Percentiles rank a stretch among this genome's conserved stretches.
Conservation (phyloP, 208 protist genomes). For the Naegleria fowleri region DNA sequence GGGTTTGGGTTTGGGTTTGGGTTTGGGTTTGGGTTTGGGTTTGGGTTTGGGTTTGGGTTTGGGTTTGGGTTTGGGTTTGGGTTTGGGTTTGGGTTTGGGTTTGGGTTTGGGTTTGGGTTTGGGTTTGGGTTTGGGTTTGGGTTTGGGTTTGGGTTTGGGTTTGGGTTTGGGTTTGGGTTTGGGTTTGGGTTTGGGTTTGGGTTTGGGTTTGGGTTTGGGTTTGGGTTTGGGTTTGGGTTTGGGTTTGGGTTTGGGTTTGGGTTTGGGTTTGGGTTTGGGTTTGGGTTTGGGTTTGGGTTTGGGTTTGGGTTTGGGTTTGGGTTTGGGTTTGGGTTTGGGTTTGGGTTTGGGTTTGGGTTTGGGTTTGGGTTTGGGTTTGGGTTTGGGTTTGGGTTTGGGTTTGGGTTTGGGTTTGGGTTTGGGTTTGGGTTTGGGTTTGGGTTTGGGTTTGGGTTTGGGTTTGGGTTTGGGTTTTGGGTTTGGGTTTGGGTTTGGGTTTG, state of each 20-base stretch:
- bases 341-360: conserved; percentile 9
- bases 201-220: not conserved
- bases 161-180: conserved; percentile 9
- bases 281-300: conserved; percentile 9
- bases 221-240: conserved; percentile 9
- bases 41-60: conserved; percentile 9
- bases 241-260: conserved; percentile 5
- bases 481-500: conserved; percentile 10
- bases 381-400: not conserved
- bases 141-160: not conserved
- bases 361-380: conserved; percentile 5
- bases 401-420: conserved; percentile 9
- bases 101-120: conserved; percentile 9
- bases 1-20: conserved; percentile 5
- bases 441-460: conserved; percentile 7
- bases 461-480: too few species aligned
- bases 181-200: conserved; percentile 5
- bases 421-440: conserved; percentile 5
- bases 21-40: not conserved
- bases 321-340: not conserved
- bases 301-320: conserved; percentile 5
- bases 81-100: not conserved
- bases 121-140: conserved; percentile 5
- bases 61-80: conserved; percentile 5
- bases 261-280: not conserved